Evolutionary conservation across 202 grass and related monocot species (phyloP).

Genomic region (Carex arenaria): DNA sequence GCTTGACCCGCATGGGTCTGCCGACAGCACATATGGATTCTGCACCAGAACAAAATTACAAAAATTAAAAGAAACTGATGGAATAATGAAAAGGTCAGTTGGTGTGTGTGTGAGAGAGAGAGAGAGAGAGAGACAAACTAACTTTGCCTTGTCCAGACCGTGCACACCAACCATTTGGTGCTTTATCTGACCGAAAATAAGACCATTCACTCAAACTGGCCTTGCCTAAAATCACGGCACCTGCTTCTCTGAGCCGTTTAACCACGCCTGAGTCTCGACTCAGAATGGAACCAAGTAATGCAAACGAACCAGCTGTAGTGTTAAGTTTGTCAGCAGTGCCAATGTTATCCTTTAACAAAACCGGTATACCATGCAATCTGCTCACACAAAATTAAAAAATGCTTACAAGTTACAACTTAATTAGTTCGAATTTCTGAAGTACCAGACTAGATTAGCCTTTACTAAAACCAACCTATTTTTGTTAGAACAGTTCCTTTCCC

Average conservation of each 20-base stretch:
- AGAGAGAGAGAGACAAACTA: not conserved
- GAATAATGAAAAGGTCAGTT: not conserved
- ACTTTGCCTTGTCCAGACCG: conserved; percentile 42
- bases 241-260: conserved; percentile 25
- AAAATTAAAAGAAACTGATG: no score
- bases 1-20: conserved; percentile 34
- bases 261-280: conserved; percentile 49
- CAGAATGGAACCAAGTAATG: conserved; percentile 43
- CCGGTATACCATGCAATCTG: conserved; percentile 40
- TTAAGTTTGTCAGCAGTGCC: conserved; percentile 36
- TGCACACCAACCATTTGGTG: conserved; percentile 31
- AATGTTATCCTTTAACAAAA: conserved; percentile 70
- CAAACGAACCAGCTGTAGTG: conserved; percentile 64
- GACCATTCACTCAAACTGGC: conserved; percentile 54
- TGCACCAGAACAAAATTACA: not conserved
- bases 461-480: not conserved
- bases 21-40: conserved; percentile 46
- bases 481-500: not conserved
- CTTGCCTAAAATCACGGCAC: conserved; percentile 57
- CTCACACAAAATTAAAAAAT: not conserved
- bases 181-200: conserved; percentile 14
- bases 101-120: no score
- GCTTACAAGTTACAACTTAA: no score
- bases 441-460: not conserved
- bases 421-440: no score